Evolutionary conservation across 176 grass and related monocot species (phyloP).

Genomic region (Aegilops longissima): DNA sequence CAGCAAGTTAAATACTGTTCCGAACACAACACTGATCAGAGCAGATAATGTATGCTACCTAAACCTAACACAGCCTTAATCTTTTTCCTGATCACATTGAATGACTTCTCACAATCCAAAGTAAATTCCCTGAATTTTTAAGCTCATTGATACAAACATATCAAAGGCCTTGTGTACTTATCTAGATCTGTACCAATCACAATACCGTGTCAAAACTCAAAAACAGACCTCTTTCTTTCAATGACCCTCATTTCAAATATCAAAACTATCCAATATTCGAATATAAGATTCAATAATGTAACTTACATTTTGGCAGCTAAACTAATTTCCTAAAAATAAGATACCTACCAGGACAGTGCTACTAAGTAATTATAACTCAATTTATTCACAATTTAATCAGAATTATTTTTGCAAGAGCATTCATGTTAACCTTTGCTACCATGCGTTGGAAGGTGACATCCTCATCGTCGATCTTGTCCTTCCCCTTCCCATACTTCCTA

Average conservation of each 20-base stretch:
- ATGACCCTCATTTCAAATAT: neutral
- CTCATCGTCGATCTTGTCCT: no score
- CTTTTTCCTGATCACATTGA: neutral
- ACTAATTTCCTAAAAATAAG: neutral
- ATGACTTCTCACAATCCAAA: neutral
- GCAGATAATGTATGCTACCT: neutral
- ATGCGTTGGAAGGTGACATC: no score
- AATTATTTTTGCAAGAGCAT: no score
- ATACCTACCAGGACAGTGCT: neutral
- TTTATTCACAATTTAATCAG: no score
- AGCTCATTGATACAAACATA: conserved; percentile 10
- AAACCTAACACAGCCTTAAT: neutral
- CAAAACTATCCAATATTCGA: neutral
- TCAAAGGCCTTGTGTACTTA: neutral
- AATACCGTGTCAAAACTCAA: neutral
- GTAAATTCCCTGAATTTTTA: neutral
- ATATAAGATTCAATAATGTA: neutral
- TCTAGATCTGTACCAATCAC: neutral
- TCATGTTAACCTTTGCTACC: no score
- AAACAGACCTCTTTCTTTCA: neutral
- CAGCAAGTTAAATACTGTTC: neutral
- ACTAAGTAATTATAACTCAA: no score
- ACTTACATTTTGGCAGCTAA: neutral
- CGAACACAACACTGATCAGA: neutral
- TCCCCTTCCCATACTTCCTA: conserved; percentile 44